Evolutionary conservation across 805 yeast species (phyloP), one percentile per base, ranked within the genome.

Genomic region (Hanseniaspora mollemarum): DNA sequence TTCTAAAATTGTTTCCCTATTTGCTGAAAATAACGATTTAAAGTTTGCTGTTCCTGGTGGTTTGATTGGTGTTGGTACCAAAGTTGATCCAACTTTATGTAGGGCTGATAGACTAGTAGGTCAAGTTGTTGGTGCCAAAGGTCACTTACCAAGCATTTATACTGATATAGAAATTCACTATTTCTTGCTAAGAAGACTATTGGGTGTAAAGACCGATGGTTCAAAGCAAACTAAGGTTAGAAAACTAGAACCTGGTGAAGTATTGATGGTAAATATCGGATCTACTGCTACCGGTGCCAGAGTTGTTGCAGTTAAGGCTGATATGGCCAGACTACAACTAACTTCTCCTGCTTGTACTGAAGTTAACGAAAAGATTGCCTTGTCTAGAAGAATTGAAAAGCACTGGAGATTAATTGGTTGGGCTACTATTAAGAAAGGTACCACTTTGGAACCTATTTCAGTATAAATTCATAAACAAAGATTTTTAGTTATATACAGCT

Each of bases 31-130:
- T 71, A 94, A 92, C 63, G 96, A 88, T 67, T 78, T 92, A 69
- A 92, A 92, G 68, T 92, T 90, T 63, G 99, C 99, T 53, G 98
- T 92, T 62, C 99, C 99, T 43, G 99, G 99, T 81, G 99, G 99
- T 57, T 78, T 92, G 66, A 94, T 92, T 62, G 99, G 99, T 79
- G 96, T 92, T 53, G 99, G 99, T 73, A 92, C 98, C 46, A 87
- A 86, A 71, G 94, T 92, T 58, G 99, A 92, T 70, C 99, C 99
- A 53, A 92, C 98, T 1, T 73, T 92, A 62, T 92, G 99, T 76
- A 85, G 98, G 74, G 99, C 97, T 55, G 99, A 92, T 72, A 86
- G 98, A 73, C 77, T 92, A 62, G 96, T 94, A 52, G 99, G 99
- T 61, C 98, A 92, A 73, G 98, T 92, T 55, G 94, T 94, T 54